Percentiles rank a stretch among this genome's conserved stretches.
These are phyloP conservation scores for Corniculantispora saksenae DNA, from an alignment of 2,329 filamentous ascomycete species.

Conservation along the genomic window DNA sequence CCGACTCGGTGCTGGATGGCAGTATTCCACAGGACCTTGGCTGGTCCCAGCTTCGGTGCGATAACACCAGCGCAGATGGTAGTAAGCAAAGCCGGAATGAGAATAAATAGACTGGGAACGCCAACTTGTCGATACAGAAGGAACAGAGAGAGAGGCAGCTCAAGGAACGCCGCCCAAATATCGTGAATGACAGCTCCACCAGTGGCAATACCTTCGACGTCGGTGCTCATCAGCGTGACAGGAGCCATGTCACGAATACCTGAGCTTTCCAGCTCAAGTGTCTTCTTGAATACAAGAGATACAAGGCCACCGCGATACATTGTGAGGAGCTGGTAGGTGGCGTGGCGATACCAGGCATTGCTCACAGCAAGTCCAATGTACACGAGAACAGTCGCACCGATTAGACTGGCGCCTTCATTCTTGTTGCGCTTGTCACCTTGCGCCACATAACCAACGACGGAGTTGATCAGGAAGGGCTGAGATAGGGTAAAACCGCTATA, in stretches of 20 bases:
- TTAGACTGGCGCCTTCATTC: constrained; percentile 36
- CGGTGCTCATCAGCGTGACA: constrained; percentile 48
- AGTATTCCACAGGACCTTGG: constrained; percentile 39
- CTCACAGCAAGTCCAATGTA: constrained; percentile 45
- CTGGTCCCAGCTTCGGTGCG: constrained; percentile 33
- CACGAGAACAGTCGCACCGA: constrained; percentile 42
- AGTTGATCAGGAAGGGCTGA: constrained; percentile 47
- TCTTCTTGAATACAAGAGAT: constrained; percentile 53
- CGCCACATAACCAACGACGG: constrained; percentile 34
- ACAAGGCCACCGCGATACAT: constrained; percentile 38
- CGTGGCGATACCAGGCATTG: constrained; percentile 34
- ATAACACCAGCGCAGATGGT: constrained; percentile 25
- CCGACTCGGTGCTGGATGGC: constrained; percentile 43
- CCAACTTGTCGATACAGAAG: constrained; percentile 39
- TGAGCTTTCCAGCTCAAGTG: constrained; percentile 33
- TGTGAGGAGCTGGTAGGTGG: constrained; percentile 37
- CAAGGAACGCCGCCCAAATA: constrained; percentile 40
- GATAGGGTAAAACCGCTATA: constrained; percentile 44
- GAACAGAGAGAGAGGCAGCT: constrained; percentile 39
- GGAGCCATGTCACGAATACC: constrained; percentile 36
- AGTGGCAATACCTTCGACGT: constrained; percentile 39
- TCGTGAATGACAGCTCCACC: constrained; percentile 34
- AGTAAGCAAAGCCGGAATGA: constrained; percentile 29
- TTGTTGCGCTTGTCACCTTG: constrained; percentile 28
- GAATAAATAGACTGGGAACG: constrained; percentile 29